Evolutionary conservation across 169 alveolate genomes (phyloP), one percentile per base, ranked within the genome.

Genomic region (Perkinsus chesapeaki): DNA sequence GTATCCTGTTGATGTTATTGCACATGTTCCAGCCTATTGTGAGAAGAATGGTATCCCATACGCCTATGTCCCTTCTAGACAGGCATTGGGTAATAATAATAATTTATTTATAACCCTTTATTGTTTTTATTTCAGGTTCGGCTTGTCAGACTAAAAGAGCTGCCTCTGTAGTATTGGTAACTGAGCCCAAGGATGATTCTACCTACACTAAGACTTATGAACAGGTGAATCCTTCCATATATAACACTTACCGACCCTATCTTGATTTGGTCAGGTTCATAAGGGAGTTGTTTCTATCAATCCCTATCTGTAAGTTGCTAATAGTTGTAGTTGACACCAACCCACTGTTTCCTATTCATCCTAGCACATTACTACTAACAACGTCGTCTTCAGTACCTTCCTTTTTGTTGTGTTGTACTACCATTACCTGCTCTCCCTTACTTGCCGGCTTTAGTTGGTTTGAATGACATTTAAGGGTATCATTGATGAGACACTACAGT

Each of bases 11-110:
- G 99, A 99, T 94, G 98, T 98, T 7, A 96, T 98, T 31, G 97
- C 99, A 23, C 99, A 99, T 94, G 95, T 99, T 31, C 99, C 99
- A 39, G 94, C 98, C 36, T 96, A 98, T 73, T 99, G 99, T 94
- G 99, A 98, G 94, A 98, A 97, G 91, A 95, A 97, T 91, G 96
- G 97, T 48, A 94, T 98, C 43, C 98, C 99, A 23, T 99, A 98
- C 95, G 97, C 98, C 73, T 99, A 98, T 95, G 98, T 99, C 31
- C 95, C 98, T 92, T 95, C 98, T 82, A 98, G 98, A 95, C 96
- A 97, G 94, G 97, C 96, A 12, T 96, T 99, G 91, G 99, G 99
- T 72, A 97, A 96, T 60, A 3, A 7, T 1, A 60, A 60, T 27
- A 34, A 20, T 9, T 16, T 7, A 34, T 27, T 60, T 60, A 27